These are phyloP conservation scores for Cystobasidium sp. DNA, from an alignment of 1,284 basidiomycete species.

Conservation along the genomic window DNA sequence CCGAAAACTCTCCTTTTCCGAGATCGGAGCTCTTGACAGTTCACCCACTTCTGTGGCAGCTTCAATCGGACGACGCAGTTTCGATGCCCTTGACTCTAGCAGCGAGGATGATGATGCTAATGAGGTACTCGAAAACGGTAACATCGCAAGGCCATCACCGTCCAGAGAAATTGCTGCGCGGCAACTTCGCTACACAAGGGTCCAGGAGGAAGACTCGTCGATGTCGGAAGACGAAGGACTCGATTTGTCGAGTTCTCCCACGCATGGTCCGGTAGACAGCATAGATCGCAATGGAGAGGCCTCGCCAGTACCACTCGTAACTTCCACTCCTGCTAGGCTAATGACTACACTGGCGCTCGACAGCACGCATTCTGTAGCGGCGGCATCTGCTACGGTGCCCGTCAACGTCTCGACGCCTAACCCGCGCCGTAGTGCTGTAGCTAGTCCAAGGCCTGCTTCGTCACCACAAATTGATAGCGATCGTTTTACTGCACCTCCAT, in stretches of 20 bases:
- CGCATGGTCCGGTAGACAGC: background rate
- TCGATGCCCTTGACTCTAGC: conserved; percentile 37
- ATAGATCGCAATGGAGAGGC: background rate
- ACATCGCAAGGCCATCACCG: conserved; percentile 13
- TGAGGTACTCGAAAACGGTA: background rate
- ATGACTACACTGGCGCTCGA: conserved; percentile 4
- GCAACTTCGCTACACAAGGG: background rate
- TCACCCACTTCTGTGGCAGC: conserved; percentile 37
- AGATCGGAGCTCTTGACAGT: conserved; percentile 27
- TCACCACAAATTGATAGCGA: background rate
- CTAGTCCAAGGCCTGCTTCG: conserved; percentile 13
- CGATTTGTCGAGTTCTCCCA: conserved; percentile 11
- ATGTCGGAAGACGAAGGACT: conserved; percentile 18
- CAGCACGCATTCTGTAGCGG: background rate
- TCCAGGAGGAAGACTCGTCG: background rate
- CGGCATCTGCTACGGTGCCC: background rate
- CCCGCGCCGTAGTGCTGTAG: background rate
- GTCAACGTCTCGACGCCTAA: background rate
- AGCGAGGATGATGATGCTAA: conserved; percentile 32
- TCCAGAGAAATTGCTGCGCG: conserved; percentile 9
- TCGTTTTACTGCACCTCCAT: background rate
- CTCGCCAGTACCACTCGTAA: background rate
- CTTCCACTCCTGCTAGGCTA: conserved; percentile 27
- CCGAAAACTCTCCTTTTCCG: conserved; percentile 30
- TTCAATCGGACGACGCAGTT: conserved; percentile 28